Conservation (phyloP, 768 basidiomycete genomes). For the Leccinellum luteum region DNA sequence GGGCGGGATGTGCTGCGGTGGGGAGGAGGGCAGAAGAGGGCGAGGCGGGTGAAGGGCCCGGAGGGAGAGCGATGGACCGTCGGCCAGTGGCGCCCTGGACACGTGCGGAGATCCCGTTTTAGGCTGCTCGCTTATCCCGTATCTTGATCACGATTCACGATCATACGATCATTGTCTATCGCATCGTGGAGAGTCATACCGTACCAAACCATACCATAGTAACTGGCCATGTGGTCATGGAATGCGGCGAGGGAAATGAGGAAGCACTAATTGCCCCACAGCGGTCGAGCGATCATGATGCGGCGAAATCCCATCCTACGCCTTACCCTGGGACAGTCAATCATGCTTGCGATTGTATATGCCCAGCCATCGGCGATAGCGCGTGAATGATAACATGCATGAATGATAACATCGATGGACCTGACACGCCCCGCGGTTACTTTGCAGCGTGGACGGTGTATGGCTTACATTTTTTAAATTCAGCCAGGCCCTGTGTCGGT, state of each 20-base stretch:
- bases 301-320: constrained; percentile 5
- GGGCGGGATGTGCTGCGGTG: not conserved
- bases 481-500: constrained; percentile 17
- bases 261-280: constrained; percentile 15
- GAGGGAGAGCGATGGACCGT: not conserved
- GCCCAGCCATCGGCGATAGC: constrained; percentile 21
- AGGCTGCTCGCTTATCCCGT: not conserved
- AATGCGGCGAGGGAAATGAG: constrained; percentile 14
- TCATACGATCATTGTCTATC: not conserved
- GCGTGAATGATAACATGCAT: constrained; percentile 4
- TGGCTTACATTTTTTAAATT: not conserved
- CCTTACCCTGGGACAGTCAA: constrained; percentile 9
- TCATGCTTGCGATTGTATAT: constrained; percentile 8
- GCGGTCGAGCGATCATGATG: constrained; percentile 3
- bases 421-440: not conserved
- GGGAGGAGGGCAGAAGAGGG: not conserved
- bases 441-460: not conserved
- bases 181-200: not conserved
- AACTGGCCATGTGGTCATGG: not conserved
- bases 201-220: constrained; percentile 4
- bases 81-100: not conserved
- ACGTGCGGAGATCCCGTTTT: constrained; percentile 8
- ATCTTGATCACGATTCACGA: not conserved
- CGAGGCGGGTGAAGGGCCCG: not conserved
- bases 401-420: not conserved